Base-by-base conservation (phyloP, 257 asterid genomes). In the Nicotiana sylvestris region DNA sequence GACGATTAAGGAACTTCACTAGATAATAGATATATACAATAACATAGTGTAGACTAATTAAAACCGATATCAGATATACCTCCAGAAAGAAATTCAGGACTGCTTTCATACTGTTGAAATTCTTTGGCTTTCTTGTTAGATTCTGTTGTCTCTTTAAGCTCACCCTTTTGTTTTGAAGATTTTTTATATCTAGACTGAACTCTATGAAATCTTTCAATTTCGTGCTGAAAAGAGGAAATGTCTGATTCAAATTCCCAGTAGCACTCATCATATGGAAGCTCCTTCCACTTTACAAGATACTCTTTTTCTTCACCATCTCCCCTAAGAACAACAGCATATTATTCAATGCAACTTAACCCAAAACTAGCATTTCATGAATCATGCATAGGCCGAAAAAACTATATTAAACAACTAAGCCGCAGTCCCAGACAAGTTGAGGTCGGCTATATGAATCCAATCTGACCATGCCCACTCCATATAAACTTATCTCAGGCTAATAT, bases 241-340 rank as follows among this genome's bases (percentile, higher is more conserved):
- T 90, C 95, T 29, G 98, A 88, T 82, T 92, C 98, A 87, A 88
- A 85, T 91, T 96, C 99, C 99, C 99, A 96, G 67, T 86, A 88
- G 85, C 98, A 96, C 89, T 96, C 99, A 83, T 96, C 99, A 60
- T 96, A 94, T 9, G 93, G 85, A 85, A 96, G 99, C 86, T 96
- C 99, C 88, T 96, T 96, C 99, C 99, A 96, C 87, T 96, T 96
- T 80, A 96, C 98, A 83, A 92, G 92, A 90, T 93, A 96, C 88
- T 96, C 98, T 83, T 91, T 96, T 57, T 86, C 98, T 60, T 86
- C 91, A 68, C 88, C 97, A 10, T 84, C 84, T 61, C 89, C 97
- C 94, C 97, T 94, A 49, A 37, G 10, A 33, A 81, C 76, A 80
- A 80, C 77, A 74, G 65, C 7, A 78, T 51, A 30, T 29, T 83